Evolutionary conservation across 306 rosid species (phyloP).

Genomic region (Citrullus amarus): DNA sequence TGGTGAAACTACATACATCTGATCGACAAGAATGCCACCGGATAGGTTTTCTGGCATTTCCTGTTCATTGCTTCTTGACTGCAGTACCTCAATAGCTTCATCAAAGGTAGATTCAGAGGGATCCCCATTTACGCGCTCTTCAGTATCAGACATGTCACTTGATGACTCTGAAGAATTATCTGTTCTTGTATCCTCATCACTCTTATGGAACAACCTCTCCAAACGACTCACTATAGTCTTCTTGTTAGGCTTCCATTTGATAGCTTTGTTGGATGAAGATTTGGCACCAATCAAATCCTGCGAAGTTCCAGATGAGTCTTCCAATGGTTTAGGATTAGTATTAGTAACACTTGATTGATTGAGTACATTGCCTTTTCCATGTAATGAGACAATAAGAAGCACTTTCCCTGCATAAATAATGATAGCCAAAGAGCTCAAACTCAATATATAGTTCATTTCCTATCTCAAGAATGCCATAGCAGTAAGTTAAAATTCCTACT

Average conservation of each 20-base stretch:
- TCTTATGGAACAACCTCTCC: conserved; percentile 51
- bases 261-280: conserved; percentile 22
- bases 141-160: conserved; percentile 36
- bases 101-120: conserved; percentile 40
- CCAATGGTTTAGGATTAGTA: conserved; percentile 19
- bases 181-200: conserved; percentile 29
- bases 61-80: conserved; percentile 23
- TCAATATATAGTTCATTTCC: background rate
- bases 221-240: conserved; percentile 34
- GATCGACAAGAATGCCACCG: conserved; percentile 67
- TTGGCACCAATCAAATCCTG: conserved; percentile 9
- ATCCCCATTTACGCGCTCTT: conserved; percentile 30
- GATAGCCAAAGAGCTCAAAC: background rate
- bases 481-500: background rate
- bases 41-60: conserved; percentile 57
- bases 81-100: conserved; percentile 51
- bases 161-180: conserved; percentile 39
- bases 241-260: conserved; percentile 38
- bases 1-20: conserved; percentile 33
- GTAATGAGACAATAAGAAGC: conserved; percentile 58
- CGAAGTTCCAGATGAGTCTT: conserved; percentile 16
- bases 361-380: conserved; percentile 24
- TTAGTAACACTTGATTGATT: conserved; percentile 8
- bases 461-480: background rate
- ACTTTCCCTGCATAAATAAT: conserved; percentile 51